phyloP scores from a whole-genome alignment of 2,329 filamentous ascomycete species.

The Monilinia fructicola region DNA sequence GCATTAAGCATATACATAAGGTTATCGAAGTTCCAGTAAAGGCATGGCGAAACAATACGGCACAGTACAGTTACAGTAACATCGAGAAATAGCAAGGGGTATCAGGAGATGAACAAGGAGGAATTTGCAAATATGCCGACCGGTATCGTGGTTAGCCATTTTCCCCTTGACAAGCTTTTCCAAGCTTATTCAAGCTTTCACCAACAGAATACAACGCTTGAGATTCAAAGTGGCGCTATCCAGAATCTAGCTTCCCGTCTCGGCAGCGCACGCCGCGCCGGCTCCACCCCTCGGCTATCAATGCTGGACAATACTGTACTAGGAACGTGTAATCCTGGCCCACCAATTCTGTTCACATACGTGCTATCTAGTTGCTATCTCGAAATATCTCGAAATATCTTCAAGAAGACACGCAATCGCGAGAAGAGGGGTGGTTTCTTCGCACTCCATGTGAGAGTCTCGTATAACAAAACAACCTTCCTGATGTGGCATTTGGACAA shows the following conservation, averaged over 20 bases:
- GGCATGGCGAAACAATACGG: not conserved
- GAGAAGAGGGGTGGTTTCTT: not conserved
- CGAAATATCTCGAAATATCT: conserved; percentile 15
- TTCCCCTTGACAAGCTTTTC: not conserved
- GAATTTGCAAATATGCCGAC: not conserved
- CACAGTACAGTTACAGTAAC: not conserved
- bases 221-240: not conserved
- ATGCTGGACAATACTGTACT: not conserved
- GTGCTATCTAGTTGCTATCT: conserved; percentile 6
- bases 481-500: conserved; percentile 5
- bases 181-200: not conserved
- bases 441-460: not conserved
- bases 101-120: not conserved
- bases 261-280: conserved; percentile 16
- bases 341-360: not conserved
- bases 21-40: not conserved
- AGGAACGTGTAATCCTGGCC: not conserved
- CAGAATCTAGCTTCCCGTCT: conserved; percentile 20
- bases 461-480: conserved; percentile 14
- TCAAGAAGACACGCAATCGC: conserved; percentile 1
- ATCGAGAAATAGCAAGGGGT: not conserved
- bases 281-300: conserved; percentile 13
- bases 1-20: not conserved
- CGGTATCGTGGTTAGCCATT: not conserved
- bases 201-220: conserved; percentile 2